A percentile compares a stretch with the other conserved stretches of the same genome.
These are phyloP conservation scores for Rosa multiflora DNA, from an alignment of 306 rosid species.

Conservation along the genomic window DNA sequence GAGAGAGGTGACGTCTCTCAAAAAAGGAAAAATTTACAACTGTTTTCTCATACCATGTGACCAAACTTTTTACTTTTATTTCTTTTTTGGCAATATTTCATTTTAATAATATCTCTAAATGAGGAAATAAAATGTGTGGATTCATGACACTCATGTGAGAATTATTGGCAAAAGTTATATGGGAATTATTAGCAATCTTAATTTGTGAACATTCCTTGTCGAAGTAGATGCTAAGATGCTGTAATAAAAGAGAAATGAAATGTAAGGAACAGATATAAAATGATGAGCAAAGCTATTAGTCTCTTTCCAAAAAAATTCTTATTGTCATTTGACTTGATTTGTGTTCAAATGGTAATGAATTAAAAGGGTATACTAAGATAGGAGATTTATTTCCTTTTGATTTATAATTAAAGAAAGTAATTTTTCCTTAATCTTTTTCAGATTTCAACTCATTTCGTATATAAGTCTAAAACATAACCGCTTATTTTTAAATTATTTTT, in stretches of 20 bases:
- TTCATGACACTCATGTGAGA: background rate
- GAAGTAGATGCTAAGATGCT: no score
- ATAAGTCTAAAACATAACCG: no score
- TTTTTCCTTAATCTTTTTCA: no score
- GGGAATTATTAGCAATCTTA: background rate
- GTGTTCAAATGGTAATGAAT: background rate
- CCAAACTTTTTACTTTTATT: background rate
- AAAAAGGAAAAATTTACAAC: no score
- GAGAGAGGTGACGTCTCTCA: conserved; percentile 5
- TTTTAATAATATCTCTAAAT: background rate
- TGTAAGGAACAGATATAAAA: background rate
- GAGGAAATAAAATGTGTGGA: background rate
- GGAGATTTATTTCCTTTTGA: no score
- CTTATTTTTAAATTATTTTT: no score
- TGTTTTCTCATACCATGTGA: no score
- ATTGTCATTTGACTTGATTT: background rate
- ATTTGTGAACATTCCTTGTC: no score
- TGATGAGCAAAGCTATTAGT: background rate
- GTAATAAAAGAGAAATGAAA: background rate
- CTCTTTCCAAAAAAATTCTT: background rate
- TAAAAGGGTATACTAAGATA: background rate
- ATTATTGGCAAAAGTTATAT: background rate
- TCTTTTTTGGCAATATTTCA: background rate
- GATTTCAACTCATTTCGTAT: no score
- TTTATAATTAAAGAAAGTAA: no score